Conservation (phyloP, 441 rosid genomes). For the Jatropha podagrica region DNA sequence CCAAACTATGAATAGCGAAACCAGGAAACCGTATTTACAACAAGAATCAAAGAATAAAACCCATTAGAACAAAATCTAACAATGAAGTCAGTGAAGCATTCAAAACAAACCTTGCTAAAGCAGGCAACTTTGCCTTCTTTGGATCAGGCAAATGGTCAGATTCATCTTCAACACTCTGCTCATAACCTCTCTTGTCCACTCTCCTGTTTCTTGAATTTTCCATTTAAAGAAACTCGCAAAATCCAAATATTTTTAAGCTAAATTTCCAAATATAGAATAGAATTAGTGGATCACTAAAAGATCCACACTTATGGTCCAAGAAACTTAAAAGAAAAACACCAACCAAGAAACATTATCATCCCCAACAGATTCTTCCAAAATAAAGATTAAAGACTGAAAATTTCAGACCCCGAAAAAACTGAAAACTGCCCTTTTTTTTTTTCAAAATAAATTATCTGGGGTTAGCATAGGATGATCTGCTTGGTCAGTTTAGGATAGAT, state of each 20-base stretch:
- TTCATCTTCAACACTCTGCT: constrained; percentile 55
- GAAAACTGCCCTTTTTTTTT: constrained; percentile 21
- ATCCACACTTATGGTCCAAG: constrained; percentile 22
- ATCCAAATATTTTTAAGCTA: neutral
- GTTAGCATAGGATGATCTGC: constrained; percentile 30
- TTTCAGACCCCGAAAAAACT: constrained; percentile 26
- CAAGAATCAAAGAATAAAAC: neutral
- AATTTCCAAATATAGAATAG: constrained; percentile 11
- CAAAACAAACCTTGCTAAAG: constrained; percentile 75
- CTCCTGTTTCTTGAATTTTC: constrained; percentile 59
- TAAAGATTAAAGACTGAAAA: neutral
- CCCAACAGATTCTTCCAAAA: neutral
- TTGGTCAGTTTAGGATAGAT: constrained; percentile 39
- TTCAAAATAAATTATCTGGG: constrained; percentile 34
- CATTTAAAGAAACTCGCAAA: constrained; percentile 43
- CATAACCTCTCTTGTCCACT: constrained; percentile 58
- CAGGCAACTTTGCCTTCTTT: constrained; percentile 77
- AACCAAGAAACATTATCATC: constrained; percentile 12
- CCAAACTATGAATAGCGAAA: neutral
- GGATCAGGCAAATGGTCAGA: constrained; percentile 45
- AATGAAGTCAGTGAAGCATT: constrained; percentile 1
- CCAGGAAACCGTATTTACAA: neutral
- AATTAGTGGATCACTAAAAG: neutral
- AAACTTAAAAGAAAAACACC: constrained; percentile 42
- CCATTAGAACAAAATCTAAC: neutral